A percentile compares a stretch with the other conserved stretches of the same genome.
These are phyloP conservation scores for Gaeumannomyces tritici DNA, from an alignment of 2,329 filamentous ascomycete genomes.

Conservation along the genomic window DNA sequence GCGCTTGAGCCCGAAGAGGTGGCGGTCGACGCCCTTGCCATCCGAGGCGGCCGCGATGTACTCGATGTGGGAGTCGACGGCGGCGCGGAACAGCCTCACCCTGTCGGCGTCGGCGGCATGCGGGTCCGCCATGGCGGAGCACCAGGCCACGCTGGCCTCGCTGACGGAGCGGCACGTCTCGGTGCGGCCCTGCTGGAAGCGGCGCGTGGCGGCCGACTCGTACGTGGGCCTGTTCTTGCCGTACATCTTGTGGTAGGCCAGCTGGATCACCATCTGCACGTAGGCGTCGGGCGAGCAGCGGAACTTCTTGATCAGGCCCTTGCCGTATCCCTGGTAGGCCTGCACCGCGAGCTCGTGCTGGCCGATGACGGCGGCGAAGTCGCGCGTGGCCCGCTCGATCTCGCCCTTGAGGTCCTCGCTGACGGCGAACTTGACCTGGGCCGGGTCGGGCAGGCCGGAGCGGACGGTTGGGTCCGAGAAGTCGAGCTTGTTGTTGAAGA, in stretches of 20 bases:
- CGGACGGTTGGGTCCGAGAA: slow-evolving; percentile 71
- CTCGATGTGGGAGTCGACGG: slow-evolving; percentile 72
- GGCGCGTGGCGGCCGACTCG: slow-evolving; percentile 87
- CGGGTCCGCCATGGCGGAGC: slow-evolving; percentile 71
- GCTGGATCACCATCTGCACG: slow-evolving; percentile 96
- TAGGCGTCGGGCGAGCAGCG: slow-evolving; percentile 96
- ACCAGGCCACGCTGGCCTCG: slow-evolving; percentile 86
- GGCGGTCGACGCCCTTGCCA: slow-evolving; percentile 88
- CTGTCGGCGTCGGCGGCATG: slow-evolving; percentile 28
- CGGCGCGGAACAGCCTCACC: slow-evolving; percentile 71
- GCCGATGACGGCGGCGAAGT: slow-evolving; percentile 75
- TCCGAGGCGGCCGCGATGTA: slow-evolving; percentile 87
- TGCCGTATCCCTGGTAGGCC: slow-evolving; percentile 94
- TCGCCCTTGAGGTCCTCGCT: slow-evolving; percentile 64
- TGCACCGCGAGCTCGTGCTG: slow-evolving; percentile 89
- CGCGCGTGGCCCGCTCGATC: slow-evolving; percentile 66
- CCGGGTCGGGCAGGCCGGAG: slow-evolving; percentile 75
- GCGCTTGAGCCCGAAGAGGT: slow-evolving; percentile 96
- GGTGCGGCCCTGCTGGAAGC: slow-evolving; percentile 92
- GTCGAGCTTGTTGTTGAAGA: slow-evolving; percentile 91
- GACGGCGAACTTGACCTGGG: slow-evolving; percentile 68
- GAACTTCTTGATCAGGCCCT: slow-evolving; percentile 98
- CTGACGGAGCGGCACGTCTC: slow-evolving; percentile 92
- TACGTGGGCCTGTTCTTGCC: slow-evolving; percentile 96
- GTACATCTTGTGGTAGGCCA: slow-evolving; percentile 98